Conservation (phyloP, 306 rosid species). For the Amphicarpaea edgeworthii region DNA sequence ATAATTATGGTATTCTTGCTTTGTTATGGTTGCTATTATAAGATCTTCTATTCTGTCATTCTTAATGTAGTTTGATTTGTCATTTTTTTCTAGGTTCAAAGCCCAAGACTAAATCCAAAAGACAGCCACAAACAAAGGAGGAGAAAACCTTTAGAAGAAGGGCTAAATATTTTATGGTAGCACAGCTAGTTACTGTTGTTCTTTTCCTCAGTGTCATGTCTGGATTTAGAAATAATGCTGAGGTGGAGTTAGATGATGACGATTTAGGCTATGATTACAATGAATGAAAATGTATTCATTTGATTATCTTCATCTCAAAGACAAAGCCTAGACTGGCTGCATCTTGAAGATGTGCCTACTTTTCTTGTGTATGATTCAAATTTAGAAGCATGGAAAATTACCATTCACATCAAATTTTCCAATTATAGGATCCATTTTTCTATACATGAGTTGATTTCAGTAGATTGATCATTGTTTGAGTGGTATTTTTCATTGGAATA, state of each 20-base stretch:
- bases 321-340: constrained; percentile 32
- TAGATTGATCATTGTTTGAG: constrained; percentile 35
- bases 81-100: constrained; percentile 61
- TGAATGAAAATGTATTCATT: constrained; percentile 49
- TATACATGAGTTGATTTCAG: constrained; percentile 22
- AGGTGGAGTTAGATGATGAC: constrained; percentile 67
- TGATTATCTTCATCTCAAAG: constrained; percentile 17
- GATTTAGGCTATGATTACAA: constrained; percentile 56
- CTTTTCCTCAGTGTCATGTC: constrained; percentile 72
- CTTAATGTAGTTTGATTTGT: constrained; percentile 26
- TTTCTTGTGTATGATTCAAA: constrained; percentile 43
- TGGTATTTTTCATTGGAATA: background rate
- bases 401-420: constrained; percentile 28
- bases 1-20: too few relatives aligned
- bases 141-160: constrained; percentile 76
- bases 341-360: constrained; percentile 3
- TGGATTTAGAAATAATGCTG: constrained; percentile 55
- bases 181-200: constrained; percentile 73
- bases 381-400: constrained; percentile 44
- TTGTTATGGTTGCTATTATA: background rate
- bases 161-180: constrained; percentile 72
- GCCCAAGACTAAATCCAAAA: constrained; percentile 70
- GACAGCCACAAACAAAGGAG: constrained; percentile 70
- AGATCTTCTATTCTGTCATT: background rate
- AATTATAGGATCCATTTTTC: constrained; percentile 25